These are phyloP conservation scores for Sphaerosporella brunnea DNA, from an alignment of 495 filamentous ascomycete species.

Conservation along the genomic window DNA sequence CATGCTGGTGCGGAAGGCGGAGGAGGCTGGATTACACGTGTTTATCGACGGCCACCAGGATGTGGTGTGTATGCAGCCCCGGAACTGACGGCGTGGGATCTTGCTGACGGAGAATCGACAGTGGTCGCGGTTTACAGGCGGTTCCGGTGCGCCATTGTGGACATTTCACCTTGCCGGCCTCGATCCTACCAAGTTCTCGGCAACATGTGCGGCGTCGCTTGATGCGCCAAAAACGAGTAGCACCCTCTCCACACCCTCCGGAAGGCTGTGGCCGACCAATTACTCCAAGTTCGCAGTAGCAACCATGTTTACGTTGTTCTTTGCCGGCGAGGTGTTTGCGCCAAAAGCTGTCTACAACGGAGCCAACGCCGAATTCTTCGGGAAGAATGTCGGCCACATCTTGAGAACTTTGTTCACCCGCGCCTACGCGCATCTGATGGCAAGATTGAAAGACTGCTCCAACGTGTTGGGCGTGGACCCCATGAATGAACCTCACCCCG, in stretches of 20 bases:
- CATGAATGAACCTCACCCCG: conserved; percentile 47
- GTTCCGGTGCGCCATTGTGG: conserved; percentile 58
- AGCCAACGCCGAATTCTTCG: conserved; percentile 29
- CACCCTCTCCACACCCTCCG: conserved; percentile 17
- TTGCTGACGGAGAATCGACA: conserved; percentile 17
- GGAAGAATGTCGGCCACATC: conserved; percentile 56
- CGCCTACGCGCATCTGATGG: conserved; percentile 39
- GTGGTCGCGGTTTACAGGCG: conserved; percentile 60
- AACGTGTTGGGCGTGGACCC: conserved; percentile 52
- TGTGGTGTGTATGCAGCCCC: conserved; percentile 34
- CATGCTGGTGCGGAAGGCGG: conserved; percentile 44
- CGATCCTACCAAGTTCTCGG: conserved; percentile 41
- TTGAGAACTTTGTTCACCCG: conserved; percentile 48
- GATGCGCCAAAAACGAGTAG: conserved; percentile 9
- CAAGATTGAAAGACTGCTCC: not conserved
- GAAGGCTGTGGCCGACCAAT: conserved; percentile 24
- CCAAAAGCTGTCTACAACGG: conserved; percentile 47
- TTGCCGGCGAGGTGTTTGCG: conserved; percentile 52
- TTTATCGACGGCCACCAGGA: conserved; percentile 70
- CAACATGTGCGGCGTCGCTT: conserved; percentile 29
- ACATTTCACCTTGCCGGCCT: conserved; percentile 55
- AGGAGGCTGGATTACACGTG: conserved; percentile 48
- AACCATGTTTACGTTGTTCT: conserved; percentile 89
- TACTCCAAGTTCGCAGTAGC: conserved; percentile 57
- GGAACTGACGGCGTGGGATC: not conserved